Evolutionary conservation across 1,139 yeast genomes (phyloP).

Genomic region (Protomyces lactucae-debilis): DNA sequence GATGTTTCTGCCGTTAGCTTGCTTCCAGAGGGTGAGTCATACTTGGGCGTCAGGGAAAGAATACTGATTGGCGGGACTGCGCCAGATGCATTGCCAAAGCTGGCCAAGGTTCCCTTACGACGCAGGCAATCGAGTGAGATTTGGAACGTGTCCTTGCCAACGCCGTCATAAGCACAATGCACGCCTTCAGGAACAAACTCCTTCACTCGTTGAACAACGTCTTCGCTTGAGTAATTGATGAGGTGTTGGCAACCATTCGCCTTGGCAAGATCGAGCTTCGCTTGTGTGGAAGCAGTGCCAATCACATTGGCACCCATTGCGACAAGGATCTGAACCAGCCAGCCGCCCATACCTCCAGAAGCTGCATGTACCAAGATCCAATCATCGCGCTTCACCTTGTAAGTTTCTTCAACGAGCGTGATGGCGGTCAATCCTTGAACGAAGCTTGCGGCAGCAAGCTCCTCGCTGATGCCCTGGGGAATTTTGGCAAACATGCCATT

Average conservation of each 20-base stretch:
- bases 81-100: slow-evolving; percentile 65
- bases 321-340: slow-evolving; percentile 59
- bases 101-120: slow-evolving; percentile 67
- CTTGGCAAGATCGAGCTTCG: slow-evolving; percentile 50
- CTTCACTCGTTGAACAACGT: slow-evolving; percentile 54
- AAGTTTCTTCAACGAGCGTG: slow-evolving; percentile 61
- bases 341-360: slow-evolving; percentile 85
- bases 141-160: slow-evolving; percentile 75
- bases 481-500: slow-evolving; percentile 52
- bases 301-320: slow-evolving; percentile 70
- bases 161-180: slow-evolving; percentile 66
- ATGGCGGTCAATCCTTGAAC: slow-evolving; percentile 77
- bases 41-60: slow-evolving; percentile 51
- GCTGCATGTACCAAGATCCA: slow-evolving; percentile 79
- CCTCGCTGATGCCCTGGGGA: slow-evolving; percentile 47
- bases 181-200: slow-evolving; percentile 76
- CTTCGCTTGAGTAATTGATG: slow-evolving; percentile 56
- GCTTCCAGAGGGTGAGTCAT: slow-evolving; percentile 39
- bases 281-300: slow-evolving; percentile 75
- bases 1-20: background rate
- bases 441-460: slow-evolving; percentile 55
- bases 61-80: slow-evolving; percentile 17
- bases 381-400: slow-evolving; percentile 63
- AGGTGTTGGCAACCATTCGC: slow-evolving; percentile 69
- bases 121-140: slow-evolving; percentile 57